Evolutionary conservation across 495 filamentous ascomycete genomes (phyloP).

Genomic region (Acidomyces sp.): DNA sequence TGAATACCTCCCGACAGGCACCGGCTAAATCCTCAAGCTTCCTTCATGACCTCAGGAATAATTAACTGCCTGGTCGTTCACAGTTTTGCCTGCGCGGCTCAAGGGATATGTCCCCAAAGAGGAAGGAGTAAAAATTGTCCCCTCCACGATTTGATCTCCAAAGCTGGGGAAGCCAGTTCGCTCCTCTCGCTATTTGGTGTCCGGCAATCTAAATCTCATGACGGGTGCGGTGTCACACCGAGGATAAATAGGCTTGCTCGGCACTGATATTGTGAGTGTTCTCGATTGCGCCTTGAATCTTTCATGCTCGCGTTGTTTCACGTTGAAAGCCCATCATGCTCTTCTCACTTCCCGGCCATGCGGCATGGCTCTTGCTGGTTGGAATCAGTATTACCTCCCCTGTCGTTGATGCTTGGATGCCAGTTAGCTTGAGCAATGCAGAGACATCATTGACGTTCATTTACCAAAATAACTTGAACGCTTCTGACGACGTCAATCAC

Average conservation of each 20-base stretch:
- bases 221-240: background rate
- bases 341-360: background rate
- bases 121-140: background rate
- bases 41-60: too few species aligned
- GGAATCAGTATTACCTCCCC: background rate
- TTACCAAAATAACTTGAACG: conserved; percentile 39
- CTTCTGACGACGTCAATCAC: conserved; percentile 35
- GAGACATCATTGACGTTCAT: conserved; percentile 32
- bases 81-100: conserved; percentile 2
- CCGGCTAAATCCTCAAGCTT: too few species aligned
- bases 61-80: too few species aligned
- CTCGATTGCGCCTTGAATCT: background rate
- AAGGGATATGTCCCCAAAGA: background rate
- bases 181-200: background rate
- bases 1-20: too few species aligned
- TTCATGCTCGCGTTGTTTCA: background rate
- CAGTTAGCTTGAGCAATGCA: conserved; percentile 23
- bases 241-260: background rate
- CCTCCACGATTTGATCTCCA: background rate
- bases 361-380: conserved; percentile 3
- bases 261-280: too few species aligned
- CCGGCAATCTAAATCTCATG: background rate
- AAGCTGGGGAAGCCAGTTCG: background rate
- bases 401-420: background rate
- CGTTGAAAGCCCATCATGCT: background rate